Evolutionary conservation across 2,329 filamentous ascomycete species (phyloP).

Genomic region (Torrubiellomyces zombiae): DNA sequence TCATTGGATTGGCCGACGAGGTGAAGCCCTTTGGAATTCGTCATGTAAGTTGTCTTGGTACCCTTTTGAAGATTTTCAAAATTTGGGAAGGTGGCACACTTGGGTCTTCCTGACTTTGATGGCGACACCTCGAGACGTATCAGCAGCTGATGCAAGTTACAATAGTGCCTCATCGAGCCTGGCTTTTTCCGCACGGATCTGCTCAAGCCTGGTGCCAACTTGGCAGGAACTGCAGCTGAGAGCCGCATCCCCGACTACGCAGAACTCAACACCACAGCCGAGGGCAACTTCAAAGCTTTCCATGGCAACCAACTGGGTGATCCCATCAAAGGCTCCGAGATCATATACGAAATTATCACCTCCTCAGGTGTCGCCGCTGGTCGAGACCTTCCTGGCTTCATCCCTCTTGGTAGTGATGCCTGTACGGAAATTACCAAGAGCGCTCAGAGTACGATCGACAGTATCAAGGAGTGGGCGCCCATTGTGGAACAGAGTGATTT

Average conservation of each 20-base stretch:
- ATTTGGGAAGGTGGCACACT: too few species aligned
- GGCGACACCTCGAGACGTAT: too few species aligned
- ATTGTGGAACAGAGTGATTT: conserved; percentile 1
- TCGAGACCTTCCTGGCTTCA: conserved; percentile 2
- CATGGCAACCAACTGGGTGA: conserved; percentile 3
- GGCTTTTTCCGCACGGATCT: conserved; percentile 4
- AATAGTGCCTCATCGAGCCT: conserved; percentile 4
- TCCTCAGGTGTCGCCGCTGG: conserved; percentile 2
- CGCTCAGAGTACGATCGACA: conserved; percentile 2
- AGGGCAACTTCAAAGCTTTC: background rate
- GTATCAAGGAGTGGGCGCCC: conserved; percentile 1
- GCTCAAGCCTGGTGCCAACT: conserved; percentile 3
- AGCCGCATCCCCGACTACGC: conserved; percentile 3
- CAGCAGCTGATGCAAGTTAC: too few species aligned
- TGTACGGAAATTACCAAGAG: conserved; percentile 1
- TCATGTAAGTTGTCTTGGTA: too few species aligned
- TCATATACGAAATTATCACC: conserved; percentile 5
- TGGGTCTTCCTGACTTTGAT: too few species aligned
- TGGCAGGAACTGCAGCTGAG: conserved; percentile 1
- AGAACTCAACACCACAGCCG: conserved; percentile 1
- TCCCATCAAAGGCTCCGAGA: conserved; percentile 3
- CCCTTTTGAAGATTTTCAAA: too few species aligned
- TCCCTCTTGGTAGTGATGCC: conserved; percentile 3
- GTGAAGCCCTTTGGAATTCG: too few species aligned
- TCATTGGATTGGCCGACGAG: too few species aligned